Evolutionary conservation across 192 early-diverging fungal genomes (phyloP), one percentile per base, ranked within the genome.

Genomic region (Umbelopsis isabellina): DNA sequence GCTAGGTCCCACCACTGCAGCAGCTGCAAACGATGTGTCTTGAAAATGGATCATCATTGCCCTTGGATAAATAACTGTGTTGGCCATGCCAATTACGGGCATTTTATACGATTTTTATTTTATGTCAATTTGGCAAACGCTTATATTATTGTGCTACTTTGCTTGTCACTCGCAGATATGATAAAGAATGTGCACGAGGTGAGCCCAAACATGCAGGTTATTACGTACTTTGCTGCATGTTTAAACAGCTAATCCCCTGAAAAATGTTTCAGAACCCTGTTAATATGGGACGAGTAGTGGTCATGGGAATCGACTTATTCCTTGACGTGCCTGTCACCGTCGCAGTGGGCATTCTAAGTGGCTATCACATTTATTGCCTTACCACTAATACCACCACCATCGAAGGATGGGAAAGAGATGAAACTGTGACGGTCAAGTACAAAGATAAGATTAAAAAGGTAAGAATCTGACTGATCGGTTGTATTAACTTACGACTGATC

Each of bases 41-140:
- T 95, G 50, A 95, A 93, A 77, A 93, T 95, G 93, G 93, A 95
- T 66, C 93, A 95, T 71, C 93, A 95, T 71, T 95, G 93, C 67
- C 96, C 95, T 6, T 99, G 93, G 91, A 86, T 96, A 69, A 87
- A 91, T 80, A 91, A 95, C 79, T 97, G 95, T 72, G 82, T 98
- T 67, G 91, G 93, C 53, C 83, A 92, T 77, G 78, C 69, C 69
- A 90, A 95, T 83, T 84, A 89, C 67, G 76, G 85, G 21, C 89
- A 98, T 74, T 92, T 92, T 73, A 64, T 94, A 30, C 91, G 96
- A 5, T 92, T 99, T 79, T 79, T 94, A 50, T 78, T 79, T 49
- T 94, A 86, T 68, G 90, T 93, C 12, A 85, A 84, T 55, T 58
- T 91, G 52, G 73, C 87, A 22, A 81, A 83, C n/a, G 52, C 77